Conservation (phyloP, 2,329 filamentous ascomycete genomes). For the Chaetomium strumarium region DNA sequence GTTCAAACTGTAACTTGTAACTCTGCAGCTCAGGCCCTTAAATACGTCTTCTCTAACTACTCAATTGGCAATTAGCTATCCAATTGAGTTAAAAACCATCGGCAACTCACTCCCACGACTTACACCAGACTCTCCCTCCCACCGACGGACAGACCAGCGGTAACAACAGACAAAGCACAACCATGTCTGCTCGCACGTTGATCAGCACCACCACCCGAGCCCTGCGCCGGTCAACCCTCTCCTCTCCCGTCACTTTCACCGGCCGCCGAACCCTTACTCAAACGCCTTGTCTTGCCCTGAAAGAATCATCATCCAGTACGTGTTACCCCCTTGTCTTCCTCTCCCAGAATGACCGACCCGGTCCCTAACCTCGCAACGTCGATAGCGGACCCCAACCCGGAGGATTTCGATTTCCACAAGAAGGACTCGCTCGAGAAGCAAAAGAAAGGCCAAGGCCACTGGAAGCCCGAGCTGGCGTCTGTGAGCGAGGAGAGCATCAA, state of each 20-base stretch:
- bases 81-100: too few relatives aligned
- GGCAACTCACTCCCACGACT: too few relatives aligned
- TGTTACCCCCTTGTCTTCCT: background rate
- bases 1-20: too few relatives aligned
- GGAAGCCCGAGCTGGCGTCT: slow-evolving; percentile 71
- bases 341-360: background rate
- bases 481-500: slow-evolving; percentile 74
- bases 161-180: slow-evolving; percentile 4
- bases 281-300: slow-evolving; percentile 12
- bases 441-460: slow-evolving; percentile 62
- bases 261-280: slow-evolving; percentile 11
- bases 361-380: background rate
- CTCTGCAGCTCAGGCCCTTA: too few relatives aligned
- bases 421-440: slow-evolving; percentile 59
- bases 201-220: slow-evolving; percentile 8
- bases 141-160: too few relatives aligned
- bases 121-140: too few relatives aligned
- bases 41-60: too few relatives aligned
- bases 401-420: slow-evolving; percentile 53
- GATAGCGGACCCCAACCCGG: slow-evolving; percentile 27
- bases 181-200: slow-evolving; percentile 15
- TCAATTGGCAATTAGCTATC: too few relatives aligned
- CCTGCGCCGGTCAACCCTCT: background rate
- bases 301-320: slow-evolving; percentile 20
- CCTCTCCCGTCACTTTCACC: background rate